phyloP scores from a whole-genome alignment of 495 filamentous ascomycete species.

The Penicillium silybi region DNA sequence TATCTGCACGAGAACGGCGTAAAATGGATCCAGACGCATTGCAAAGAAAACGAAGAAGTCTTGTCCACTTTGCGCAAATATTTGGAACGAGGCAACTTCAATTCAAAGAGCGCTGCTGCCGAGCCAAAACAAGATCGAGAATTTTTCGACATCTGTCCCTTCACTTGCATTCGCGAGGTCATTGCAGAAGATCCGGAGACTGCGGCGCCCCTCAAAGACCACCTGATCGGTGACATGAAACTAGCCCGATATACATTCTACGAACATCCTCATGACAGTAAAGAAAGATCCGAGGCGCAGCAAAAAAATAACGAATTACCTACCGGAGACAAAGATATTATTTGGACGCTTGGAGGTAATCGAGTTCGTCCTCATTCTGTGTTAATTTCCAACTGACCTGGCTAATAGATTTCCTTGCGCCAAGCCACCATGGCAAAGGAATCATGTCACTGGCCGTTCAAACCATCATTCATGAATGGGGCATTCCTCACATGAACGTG shows the following conservation, averaged over 20 bases:
- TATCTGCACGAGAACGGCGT: slow-evolving; percentile 16
- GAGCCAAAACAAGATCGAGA: not conserved
- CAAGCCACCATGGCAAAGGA: slow-evolving; percentile 21
- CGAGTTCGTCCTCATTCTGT: not conserved
- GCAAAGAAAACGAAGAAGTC: not conserved
- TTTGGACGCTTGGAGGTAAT: slow-evolving; percentile 23
- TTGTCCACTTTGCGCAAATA: slow-evolving; percentile 1
- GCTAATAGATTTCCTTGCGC: slow-evolving; percentile 17
- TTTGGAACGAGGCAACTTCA: not conserved
- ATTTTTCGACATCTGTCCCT: slow-evolving; percentile 21
- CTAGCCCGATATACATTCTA: slow-evolving; percentile 23
- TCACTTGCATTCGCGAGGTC: slow-evolving; percentile 24
- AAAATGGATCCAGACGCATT: slow-evolving; percentile 4
- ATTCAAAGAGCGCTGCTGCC: not conserved
- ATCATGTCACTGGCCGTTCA: slow-evolving; percentile 24
- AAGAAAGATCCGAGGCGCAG: slow-evolving; percentile 13
- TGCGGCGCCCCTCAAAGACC: slow-evolving; percentile 11
- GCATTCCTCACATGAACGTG: slow-evolving; percentile 26
- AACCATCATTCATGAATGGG: slow-evolving; percentile 22
- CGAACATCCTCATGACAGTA: slow-evolving; percentile 12
- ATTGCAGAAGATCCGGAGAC: not conserved
- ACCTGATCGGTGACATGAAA: slow-evolving; percentile 19
- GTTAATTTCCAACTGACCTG: not conserved
- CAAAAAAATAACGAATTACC: slow-evolving; percentile 14
- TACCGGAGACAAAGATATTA: slow-evolving; percentile 16